Evolutionary conservation across 2,329 filamentous ascomycete species (phyloP).

Genomic region (Thelonectria olida): DNA sequence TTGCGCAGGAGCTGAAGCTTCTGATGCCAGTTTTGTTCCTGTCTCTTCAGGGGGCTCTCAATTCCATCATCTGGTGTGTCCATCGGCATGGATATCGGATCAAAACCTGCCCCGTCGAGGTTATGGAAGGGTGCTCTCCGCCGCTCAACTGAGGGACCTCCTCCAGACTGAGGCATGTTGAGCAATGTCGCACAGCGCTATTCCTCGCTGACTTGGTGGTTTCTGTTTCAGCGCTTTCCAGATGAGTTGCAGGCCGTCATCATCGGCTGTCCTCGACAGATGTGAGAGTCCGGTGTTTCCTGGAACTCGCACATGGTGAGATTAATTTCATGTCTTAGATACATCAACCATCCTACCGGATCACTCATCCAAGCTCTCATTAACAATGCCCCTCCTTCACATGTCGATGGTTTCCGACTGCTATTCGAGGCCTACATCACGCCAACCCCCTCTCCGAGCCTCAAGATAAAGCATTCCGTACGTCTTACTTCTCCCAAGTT

Average conservation of each 20-base stretch:
- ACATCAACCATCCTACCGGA: constrained; percentile 24
- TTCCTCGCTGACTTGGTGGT: neutral
- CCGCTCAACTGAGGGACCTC: neutral
- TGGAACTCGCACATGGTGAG: neutral
- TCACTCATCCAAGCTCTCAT: constrained; percentile 8
- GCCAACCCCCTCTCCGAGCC: neutral
- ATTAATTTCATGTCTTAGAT: constrained; percentile 8
- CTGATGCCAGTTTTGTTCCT: neutral
- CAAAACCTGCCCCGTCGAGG: neutral
- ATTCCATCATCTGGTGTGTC: neutral
- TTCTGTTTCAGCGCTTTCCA: neutral
- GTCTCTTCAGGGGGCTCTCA: neutral
- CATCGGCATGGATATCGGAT: constrained; percentile 13
- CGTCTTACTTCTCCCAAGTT: neutral
- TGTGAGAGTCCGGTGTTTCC: neutral
- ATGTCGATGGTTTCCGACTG: constrained; percentile 1
- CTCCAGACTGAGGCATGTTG: neutral
- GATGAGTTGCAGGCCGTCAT: neutral
- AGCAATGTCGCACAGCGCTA: too few species aligned
- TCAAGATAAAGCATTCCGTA: constrained; percentile 11
- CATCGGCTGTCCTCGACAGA: neutral
- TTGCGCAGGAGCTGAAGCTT: neutral
- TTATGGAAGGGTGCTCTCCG: neutral
- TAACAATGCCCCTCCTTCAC: constrained; percentile 1
- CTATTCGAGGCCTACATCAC: constrained; percentile 24